Evolutionary conservation across 2,329 filamentous ascomycete genomes (phyloP).

Genomic region (Diaporthe capsici): DNA sequence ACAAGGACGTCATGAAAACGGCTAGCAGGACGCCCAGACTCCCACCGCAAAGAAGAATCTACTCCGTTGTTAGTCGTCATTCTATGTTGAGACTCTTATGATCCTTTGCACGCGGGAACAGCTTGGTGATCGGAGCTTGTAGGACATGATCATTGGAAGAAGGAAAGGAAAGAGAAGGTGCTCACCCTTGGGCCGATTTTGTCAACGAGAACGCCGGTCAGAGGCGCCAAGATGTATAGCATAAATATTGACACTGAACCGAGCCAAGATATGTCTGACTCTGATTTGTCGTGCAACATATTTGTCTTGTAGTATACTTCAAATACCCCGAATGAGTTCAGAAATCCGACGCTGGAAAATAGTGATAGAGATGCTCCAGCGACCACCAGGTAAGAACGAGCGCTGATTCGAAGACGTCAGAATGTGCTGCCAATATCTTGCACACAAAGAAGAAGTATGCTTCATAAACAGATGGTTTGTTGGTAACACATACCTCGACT

Average conservation of each 20-base stretch:
- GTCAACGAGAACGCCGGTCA: slow-evolving; percentile 50
- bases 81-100: background rate
- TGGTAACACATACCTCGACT: background rate
- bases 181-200: slow-evolving; percentile 48
- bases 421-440: no score
- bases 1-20: slow-evolving; percentile 64
- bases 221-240: slow-evolving; percentile 45
- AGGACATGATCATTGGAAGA: background rate
- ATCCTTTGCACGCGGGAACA: no score
- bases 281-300: slow-evolving; percentile 43
- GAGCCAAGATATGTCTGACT: slow-evolving; percentile 52
- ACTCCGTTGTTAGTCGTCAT: background rate
- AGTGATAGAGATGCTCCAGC: slow-evolving; percentile 34
- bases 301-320: slow-evolving; percentile 50
- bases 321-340: slow-evolving; percentile 54
- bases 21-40: slow-evolving; percentile 24
- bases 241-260: slow-evolving; percentile 52
- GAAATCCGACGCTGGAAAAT: slow-evolving; percentile 51
- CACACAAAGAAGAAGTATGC: background rate
- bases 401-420: background rate
- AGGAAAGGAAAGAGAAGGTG: background rate
- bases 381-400: background rate
- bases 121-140: background rate
- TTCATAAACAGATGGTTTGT: no score
- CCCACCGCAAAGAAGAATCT: slow-evolving; percentile 39